Conservation (phyloP, 2,329 filamentous ascomycete species). For the Rachicladosporium sp. region DNA sequence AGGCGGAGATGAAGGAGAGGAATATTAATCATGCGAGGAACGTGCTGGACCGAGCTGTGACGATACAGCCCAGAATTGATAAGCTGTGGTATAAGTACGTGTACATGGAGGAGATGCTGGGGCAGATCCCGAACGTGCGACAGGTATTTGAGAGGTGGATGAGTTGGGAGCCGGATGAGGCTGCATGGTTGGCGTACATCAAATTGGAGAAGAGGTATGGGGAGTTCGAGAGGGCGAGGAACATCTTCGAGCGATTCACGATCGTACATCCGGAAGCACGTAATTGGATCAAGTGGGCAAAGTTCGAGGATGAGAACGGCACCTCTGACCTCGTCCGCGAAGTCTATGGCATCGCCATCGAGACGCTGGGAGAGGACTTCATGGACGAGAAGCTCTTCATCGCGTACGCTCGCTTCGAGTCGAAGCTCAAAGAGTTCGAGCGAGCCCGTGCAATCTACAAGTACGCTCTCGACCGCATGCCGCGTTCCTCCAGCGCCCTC, state of each 20-base stretch:
- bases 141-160: conserved; percentile 98
- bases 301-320: conserved; percentile 91
- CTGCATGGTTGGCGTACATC: conserved; percentile 91
- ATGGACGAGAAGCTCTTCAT: conserved; percentile 95
- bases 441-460: conserved; percentile 92
- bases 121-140: conserved; percentile 80
- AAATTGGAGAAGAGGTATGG: conserved; percentile 92
- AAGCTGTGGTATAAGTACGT: conserved; percentile 99
- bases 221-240: conserved; percentile 79
- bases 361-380: conserved; percentile 83
- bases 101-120: conserved; percentile 96
- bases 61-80: conserved; percentile 77
- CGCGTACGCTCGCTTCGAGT: conserved; percentile 87
- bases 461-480: conserved; percentile 83
- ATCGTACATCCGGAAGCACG: conserved; percentile 85
- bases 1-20: conserved; percentile 86
- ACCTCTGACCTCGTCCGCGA: conserved; percentile 85
- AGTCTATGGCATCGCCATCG: conserved; percentile 78
- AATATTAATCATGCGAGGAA: conserved; percentile 98
- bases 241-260: conserved; percentile 82
- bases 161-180: conserved; percentile 94
- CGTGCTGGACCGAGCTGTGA: conserved; percentile 85
- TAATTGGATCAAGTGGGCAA: conserved; percentile 98
- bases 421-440: conserved; percentile 90
- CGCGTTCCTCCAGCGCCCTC: conserved; percentile 69